Conservation (phyloP, 306 rosid species). For the Ormosia semicastrata region DNA sequence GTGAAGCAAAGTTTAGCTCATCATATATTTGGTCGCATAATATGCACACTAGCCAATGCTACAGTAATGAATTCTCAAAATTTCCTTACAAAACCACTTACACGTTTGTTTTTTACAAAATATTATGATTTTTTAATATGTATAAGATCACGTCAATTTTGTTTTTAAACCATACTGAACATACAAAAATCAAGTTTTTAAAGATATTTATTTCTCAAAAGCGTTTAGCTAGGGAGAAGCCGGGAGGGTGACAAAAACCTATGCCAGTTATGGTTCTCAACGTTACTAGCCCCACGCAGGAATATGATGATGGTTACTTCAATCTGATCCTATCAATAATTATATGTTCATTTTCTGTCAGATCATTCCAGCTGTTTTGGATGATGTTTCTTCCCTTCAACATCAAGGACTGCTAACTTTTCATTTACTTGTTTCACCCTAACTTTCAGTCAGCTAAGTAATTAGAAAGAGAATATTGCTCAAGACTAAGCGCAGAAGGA, state of each 20-base stretch:
- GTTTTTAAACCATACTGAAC: too few species aligned
- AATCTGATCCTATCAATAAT: background rate
- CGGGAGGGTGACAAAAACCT: background rate
- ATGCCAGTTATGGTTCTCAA: background rate
- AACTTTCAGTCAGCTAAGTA: background rate
- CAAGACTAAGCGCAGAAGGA: background rate
- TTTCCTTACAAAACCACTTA: too few species aligned
- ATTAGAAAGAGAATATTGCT: background rate
- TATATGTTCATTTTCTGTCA: background rate
- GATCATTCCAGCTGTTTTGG: background rate
- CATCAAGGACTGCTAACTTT: background rate
- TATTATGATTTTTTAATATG: too few species aligned
- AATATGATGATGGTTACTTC: constrained; percentile 15
- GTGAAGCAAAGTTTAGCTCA: too few species aligned
- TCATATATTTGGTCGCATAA: too few species aligned
- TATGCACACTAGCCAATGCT: too few species aligned
- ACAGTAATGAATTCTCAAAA: too few species aligned
- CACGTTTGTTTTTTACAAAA: too few species aligned
- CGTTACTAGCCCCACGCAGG: background rate
- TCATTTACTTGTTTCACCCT: background rate
- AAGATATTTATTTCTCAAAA: too few species aligned
- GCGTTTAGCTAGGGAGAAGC: too few species aligned
- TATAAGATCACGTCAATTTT: too few species aligned
- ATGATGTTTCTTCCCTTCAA: background rate
- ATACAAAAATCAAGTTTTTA: too few species aligned